Evolutionary conservation across 2,329 filamentous ascomycete species (phyloP).

Genomic region (Fusarium paranaense): DNA sequence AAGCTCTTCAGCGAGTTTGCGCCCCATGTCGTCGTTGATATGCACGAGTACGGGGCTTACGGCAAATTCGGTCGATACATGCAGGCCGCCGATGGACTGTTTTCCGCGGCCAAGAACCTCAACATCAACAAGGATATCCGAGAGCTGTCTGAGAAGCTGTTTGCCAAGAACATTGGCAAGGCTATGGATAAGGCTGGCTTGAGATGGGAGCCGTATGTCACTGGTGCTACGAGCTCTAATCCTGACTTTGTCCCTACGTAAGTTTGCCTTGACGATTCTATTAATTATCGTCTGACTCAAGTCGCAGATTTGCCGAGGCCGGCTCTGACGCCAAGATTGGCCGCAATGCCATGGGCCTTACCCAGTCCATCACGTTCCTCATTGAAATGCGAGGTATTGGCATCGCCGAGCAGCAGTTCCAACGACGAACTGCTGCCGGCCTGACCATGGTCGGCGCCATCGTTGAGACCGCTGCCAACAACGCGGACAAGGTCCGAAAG

Average conservation of each 20-base stretch:
- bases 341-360: conserved; percentile 45
- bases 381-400: conserved; percentile 48
- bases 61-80: conserved; percentile 34
- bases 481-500: conserved; percentile 41
- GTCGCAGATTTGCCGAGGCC: conserved; percentile 41
- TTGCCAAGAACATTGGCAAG: conserved; percentile 42
- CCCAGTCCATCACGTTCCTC: conserved; percentile 46
- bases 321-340: conserved; percentile 47
- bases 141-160: conserved; percentile 44
- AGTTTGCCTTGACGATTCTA: accelerated
- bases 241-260: conserved; percentile 26
- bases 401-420: conserved; percentile 47
- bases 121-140: conserved; percentile 48
- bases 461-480: conserved; percentile 46
- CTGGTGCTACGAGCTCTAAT: conserved; percentile 29
- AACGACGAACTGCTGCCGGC: conserved; percentile 44
- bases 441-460: conserved; percentile 44
- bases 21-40: conserved; percentile 48
- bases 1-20: conserved; percentile 41
- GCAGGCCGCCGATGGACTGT: conserved; percentile 47
- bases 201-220: conserved; percentile 47
- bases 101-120: conserved; percentile 50
- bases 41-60: conserved; percentile 47
- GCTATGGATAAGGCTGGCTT: conserved; percentile 45
- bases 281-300: accelerated